A percentile compares a stretch with the other conserved stretches of the same genome.
phyloP scores from a whole-genome alignment of 805 yeast genomes.

The Candida sonorensis region DNA sequence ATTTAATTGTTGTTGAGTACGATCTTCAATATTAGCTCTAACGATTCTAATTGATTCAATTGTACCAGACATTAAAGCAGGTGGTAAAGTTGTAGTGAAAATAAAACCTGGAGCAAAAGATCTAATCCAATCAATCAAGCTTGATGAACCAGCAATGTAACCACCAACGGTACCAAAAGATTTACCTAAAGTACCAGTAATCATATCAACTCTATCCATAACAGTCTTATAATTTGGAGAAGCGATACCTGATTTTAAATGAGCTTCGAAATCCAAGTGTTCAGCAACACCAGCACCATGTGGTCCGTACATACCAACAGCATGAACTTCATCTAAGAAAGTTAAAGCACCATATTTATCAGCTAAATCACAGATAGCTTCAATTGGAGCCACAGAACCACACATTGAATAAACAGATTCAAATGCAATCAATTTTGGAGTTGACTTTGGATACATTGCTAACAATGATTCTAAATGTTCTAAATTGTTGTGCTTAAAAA shows the following conservation, averaged over 20 bases:
- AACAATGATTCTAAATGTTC: constrained; percentile 74
- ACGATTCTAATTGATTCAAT: constrained; percentile 81
- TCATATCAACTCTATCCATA: constrained; percentile 88
- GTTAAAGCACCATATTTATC: constrained; percentile 97
- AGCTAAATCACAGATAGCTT: constrained; percentile 88
- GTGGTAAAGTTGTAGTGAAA: constrained; percentile 94
- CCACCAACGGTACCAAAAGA: constrained; percentile 98
- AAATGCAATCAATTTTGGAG: constrained; percentile 93
- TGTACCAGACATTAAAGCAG: constrained; percentile 96
- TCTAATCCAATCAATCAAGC: constrained; percentile 89
- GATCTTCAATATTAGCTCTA: constrained; percentile 66
- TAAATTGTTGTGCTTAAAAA: constrained; percentile 88
- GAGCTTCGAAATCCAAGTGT: constrained; percentile 83
- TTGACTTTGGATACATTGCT: constrained; percentile 72
- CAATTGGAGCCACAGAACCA: constrained; percentile 94
- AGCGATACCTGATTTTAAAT: constrained; percentile 59
- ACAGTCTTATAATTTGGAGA: constrained; percentile 51
- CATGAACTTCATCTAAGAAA: constrained; percentile 96
- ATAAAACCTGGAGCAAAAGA: constrained; percentile 96
- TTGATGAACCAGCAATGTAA: constrained; percentile 83
- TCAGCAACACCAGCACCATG: constrained; percentile 99
- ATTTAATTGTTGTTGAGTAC: constrained; percentile 78
- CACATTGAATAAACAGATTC: constrained; percentile 98
- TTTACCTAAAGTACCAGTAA: constrained; percentile 96
- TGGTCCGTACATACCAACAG: constrained; percentile 98